Base-by-base conservation (phyloP, 2,329 filamentous ascomycete genomes). In the Colletotrichum agaves region DNA sequence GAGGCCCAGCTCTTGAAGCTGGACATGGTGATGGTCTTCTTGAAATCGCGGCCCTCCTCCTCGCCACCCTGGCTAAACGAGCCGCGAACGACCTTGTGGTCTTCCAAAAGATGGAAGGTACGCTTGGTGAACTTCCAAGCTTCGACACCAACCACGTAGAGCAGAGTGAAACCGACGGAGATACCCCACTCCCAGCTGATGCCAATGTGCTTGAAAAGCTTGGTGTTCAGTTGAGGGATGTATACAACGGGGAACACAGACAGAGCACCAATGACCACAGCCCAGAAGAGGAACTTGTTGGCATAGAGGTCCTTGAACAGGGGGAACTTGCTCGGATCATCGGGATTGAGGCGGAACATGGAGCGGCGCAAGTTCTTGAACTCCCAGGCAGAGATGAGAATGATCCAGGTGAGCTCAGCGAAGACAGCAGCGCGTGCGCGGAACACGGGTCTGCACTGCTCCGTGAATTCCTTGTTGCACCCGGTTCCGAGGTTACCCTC, bases 171-270 rank as follows among this genome's bases (percentile, higher is more conserved):
- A 19, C 88, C 85, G 35, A 92, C 81, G 0, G 91, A 87, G 5
- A 94, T 81, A 1, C 85, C 87, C 91, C 91, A 94, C 75, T 93
- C 91, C 92, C 91, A 94, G 17, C 82, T 84, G 72, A 94, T 93
- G 17, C 83, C 84, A 7, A 80, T 84, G 79, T 93, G 91, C 80
- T 91, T 91, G 83, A 93, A 93, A 41, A 93, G 90, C 31, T 85
- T 84, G 15, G 82, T 85, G 80, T 92, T 93, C 71, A 94, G 82
- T 61, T 84, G 84, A 0, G 91, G 91, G 55, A 94, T 92, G 76
- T 94, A 92, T n/a, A 91, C 83, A 11, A 89, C 86, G 2, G 88
- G 87, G 74, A 91, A 89, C 2, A 90, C 88, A 52, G 86, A 88
- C n/a, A 90, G 61, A 17, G 83, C 84, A 15, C 88, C 89, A 12